Percentiles rank a stretch among this genome's conserved stretches.
Evolutionary conservation across 768 basidiomycete species (phyloP).

Genomic region (Leccinum uliginosum): DNA sequence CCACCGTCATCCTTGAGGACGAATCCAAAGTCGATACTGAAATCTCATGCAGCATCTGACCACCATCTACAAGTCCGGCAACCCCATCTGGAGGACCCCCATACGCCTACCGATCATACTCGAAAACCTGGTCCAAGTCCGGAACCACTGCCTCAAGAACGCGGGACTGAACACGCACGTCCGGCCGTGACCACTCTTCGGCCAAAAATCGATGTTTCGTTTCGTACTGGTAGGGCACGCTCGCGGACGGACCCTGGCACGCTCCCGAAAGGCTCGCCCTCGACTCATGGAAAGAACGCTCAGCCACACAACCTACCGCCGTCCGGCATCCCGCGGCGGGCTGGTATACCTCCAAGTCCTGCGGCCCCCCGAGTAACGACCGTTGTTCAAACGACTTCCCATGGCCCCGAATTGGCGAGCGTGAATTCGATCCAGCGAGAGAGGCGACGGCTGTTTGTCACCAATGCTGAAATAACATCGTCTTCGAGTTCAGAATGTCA

Average conservation of each 20-base stretch:
- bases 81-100: constrained; percentile 7
- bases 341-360: constrained; percentile 14
- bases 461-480: constrained; percentile 40
- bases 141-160: constrained; percentile 1
- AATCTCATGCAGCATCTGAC: constrained; percentile 18
- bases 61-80: constrained; percentile 15
- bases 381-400: constrained; percentile 5
- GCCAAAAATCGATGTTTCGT: constrained; percentile 9
- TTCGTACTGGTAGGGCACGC: constrained; percentile 24
- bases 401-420: constrained; percentile 29
- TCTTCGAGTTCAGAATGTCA: constrained; percentile 43
- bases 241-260: constrained; percentile 29
- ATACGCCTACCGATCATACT: constrained; percentile 2
- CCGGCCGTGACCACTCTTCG: constrained; percentile 2
- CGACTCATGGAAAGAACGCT: constrained; percentile 1
- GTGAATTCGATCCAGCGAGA: constrained; percentile 23
- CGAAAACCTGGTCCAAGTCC: constrained; percentile 13
- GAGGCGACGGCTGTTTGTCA: constrained; percentile 41
- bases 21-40: constrained; percentile 32
- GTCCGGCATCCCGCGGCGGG: constrained; percentile 27
- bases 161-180: constrained; percentile 6
- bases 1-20: constrained; percentile 26
- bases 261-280: constrained; percentile 7
- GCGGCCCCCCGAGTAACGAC: constrained; percentile 11
- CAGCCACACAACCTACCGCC: constrained; percentile 10